Base-by-base conservation (phyloP, 2,329 filamentous ascomycete species). In the Colletotrichum truncatum region DNA sequence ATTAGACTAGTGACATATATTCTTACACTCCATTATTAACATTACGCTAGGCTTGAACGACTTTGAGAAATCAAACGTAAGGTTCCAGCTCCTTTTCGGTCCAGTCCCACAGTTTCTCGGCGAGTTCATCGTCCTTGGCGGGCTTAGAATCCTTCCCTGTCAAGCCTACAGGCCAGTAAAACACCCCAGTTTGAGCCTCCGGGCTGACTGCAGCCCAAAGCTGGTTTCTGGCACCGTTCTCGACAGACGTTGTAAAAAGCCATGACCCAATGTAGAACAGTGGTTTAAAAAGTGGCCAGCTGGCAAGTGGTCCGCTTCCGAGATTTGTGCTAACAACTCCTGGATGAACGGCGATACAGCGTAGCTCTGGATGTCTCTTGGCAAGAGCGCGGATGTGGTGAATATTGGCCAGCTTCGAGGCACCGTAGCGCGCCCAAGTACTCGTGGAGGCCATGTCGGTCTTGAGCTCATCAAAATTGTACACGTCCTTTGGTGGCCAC, bases 281-380 rank as follows among this genome's bases (percentile, higher is more conserved):
- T 1, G 63, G 66, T 23, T 23, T 43, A 10, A 67, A 32, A 10
- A 62, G 10, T 6, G 66, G 66, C 38, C 52, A 67, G 48, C 43
- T 55, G 16, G 48, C 54, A 9, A 32, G 3, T 3, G 23, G 30
- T 0, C 59, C 58, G 21, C 21, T 58, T 18, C 72, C 66, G 23
- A 78, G 68, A 23, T 67, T 68, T 3, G 77, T 79, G 12, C 67
- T 60, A 38, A 77, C 70, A 6, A 79, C 71, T 0, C 69, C 64
- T 0, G 85, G 85, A 58, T 87, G 85, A 1, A 87, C 69, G 0
- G 81, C 78, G 9, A 86, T 76, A 21, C 78, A 77, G 21, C 75
- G 77, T 2, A 84, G 74, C 16, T 76, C 68, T 0, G 81, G 81
- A 57, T 81, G 76, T 1, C 80, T 78, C 32, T 54, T 51, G 1